Evolutionary conservation across 2,329 filamentous ascomycete species (phyloP).

Genomic region (Sarocladium brachiariae): DNA sequence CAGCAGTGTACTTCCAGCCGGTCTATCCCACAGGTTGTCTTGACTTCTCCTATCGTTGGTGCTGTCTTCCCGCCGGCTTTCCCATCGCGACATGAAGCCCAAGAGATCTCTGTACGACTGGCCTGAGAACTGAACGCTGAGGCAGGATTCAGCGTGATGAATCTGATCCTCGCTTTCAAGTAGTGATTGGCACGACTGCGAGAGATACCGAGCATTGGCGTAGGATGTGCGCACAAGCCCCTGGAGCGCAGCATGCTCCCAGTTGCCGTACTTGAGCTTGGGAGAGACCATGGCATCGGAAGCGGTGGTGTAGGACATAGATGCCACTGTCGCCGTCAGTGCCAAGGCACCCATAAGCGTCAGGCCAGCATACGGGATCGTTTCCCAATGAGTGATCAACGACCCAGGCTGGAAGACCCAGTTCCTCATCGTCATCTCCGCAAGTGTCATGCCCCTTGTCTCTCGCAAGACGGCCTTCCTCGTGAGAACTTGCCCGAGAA

Average conservation of each 20-base stretch:
- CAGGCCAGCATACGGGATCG: conserved; percentile 54
- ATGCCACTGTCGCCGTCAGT: conserved; percentile 56
- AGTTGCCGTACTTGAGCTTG: conserved; percentile 54
- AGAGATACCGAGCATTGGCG: conserved; percentile 53
- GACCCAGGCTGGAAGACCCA: conserved; percentile 71
- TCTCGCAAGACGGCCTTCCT: conserved; percentile 56
- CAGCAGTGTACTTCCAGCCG: conserved; percentile 54
- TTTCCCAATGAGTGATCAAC: conserved; percentile 62
- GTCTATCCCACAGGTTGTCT: conserved; percentile 29
- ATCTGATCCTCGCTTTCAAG: conserved; percentile 38
- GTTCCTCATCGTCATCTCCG: conserved; percentile 70
- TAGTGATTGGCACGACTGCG: conserved; percentile 53
- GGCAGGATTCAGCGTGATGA: conserved; percentile 47
- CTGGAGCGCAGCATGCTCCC: conserved; percentile 40
- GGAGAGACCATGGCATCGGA: conserved; percentile 70
- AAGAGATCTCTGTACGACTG: conserved; percentile 65
- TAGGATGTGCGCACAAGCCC: conserved; percentile 56
- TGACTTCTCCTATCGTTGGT: too few relatives aligned
- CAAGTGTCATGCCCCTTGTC: conserved; percentile 60
- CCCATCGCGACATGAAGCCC: conserved; percentile 53
- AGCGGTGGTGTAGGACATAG: conserved; percentile 70
- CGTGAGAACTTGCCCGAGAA: conserved; percentile 69
- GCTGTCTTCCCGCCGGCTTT: conserved; percentile 26
- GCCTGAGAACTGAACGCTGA: conserved; percentile 63
- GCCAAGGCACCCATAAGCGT: conserved; percentile 60